Evolutionary conservation across 106 monocot species (phyloP).

Genomic region (Platanthera guangdongensis): DNA sequence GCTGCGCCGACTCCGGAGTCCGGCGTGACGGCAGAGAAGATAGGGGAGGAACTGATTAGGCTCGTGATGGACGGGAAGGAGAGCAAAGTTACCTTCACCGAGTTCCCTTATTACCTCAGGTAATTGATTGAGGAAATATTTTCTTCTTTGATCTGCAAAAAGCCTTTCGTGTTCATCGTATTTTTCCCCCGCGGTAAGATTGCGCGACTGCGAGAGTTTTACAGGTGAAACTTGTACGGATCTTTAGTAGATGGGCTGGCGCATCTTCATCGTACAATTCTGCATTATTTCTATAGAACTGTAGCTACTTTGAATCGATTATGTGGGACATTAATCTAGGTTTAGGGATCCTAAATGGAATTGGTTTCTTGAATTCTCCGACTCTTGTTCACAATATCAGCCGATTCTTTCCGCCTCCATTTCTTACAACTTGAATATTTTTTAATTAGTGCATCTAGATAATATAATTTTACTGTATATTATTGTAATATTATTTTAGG

Average conservation of each 20-base stretch:
- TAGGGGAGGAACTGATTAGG: constrained; percentile 44
- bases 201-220: not conserved
- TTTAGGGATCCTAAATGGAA: not conserved
- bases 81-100: constrained; percentile 45
- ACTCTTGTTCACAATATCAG: not conserved
- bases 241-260: not conserved
- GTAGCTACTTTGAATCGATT: not conserved
- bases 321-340: not conserved
- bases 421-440: not conserved
- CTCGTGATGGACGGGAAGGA: constrained; percentile 44
- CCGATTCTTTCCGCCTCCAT: not conserved
- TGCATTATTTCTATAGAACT: not conserved
- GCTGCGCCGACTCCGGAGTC: constrained; percentile 5
- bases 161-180: not conserved
- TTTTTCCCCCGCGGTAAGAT: not conserved
- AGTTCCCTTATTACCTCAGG: constrained; percentile 68
- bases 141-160: not conserved
- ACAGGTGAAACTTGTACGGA: not conserved
- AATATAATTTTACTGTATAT: not conserved
- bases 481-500: not conserved
- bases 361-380: not conserved
- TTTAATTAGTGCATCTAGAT: not conserved
- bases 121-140: constrained; percentile 5
- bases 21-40: constrained; percentile 28
- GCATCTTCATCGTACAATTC: not conserved